Evolutionary conservation across 345 rosid species (phyloP).

Genomic region (Ceriops decandra): DNA sequence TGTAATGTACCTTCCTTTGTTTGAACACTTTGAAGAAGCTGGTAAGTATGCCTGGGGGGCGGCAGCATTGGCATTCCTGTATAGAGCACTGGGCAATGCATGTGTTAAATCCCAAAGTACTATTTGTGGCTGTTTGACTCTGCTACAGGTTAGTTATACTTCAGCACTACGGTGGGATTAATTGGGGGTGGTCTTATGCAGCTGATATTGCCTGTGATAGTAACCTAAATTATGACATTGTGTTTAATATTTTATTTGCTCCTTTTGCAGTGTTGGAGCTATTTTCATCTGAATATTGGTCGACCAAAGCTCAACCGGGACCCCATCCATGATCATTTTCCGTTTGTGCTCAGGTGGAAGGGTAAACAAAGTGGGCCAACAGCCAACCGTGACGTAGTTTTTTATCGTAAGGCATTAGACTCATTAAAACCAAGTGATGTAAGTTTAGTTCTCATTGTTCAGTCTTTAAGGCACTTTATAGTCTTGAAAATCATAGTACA

Average conservation of each 20-base stretch:
- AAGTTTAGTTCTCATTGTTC: slow-evolving; percentile 21
- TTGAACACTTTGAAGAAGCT: slow-evolving; percentile 72
- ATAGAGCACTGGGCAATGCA: slow-evolving; percentile 97
- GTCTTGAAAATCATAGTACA: background rate
- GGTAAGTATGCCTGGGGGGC: slow-evolving; percentile 95
- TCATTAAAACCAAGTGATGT: slow-evolving; percentile 74
- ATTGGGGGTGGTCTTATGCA: slow-evolving; percentile 2
- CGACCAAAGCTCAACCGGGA: slow-evolving; percentile 87
- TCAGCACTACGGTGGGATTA: background rate
- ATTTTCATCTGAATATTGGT: slow-evolving; percentile 83
- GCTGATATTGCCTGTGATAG: background rate
- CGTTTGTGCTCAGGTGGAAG: slow-evolving; percentile 88
- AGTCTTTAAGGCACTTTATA: background rate
- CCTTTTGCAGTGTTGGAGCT: slow-evolving; percentile 82
- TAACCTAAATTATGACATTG: slow-evolving; percentile 11
- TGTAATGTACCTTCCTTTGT: slow-evolving; percentile 92
- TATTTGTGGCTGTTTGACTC: slow-evolving; percentile 90
- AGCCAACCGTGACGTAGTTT: slow-evolving; percentile 82
- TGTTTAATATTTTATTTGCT: slow-evolving; percentile 11
- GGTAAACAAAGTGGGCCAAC: slow-evolving; percentile 98
- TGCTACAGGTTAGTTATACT: slow-evolving; percentile 62
- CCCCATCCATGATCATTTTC: slow-evolving; percentile 79
- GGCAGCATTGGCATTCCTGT: slow-evolving; percentile 84
- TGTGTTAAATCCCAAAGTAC: slow-evolving; percentile 95
- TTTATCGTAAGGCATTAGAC: slow-evolving; percentile 81